phyloP scores from a whole-genome alignment of 768 basidiomycete species.

The Amanita molliuscula region DNA sequence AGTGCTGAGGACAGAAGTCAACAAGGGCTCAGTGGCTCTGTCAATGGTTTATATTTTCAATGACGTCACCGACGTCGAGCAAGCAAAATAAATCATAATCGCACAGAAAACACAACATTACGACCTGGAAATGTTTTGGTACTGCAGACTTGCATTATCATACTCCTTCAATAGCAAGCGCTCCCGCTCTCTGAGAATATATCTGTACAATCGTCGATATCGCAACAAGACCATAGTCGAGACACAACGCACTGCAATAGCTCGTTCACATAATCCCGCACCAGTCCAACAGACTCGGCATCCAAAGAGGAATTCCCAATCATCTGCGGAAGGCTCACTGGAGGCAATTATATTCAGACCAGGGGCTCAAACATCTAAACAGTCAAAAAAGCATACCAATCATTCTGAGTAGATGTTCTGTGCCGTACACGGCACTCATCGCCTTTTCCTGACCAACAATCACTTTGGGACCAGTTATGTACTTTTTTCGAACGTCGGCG shows the following conservation, averaged over 20 bases:
- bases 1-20: constrained; percentile 37
- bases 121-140: constrained; percentile 76
- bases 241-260: constrained; percentile 52
- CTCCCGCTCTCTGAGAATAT: constrained; percentile 67
- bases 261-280: constrained; percentile 87
- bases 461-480: constrained; percentile 66
- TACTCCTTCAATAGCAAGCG: constrained; percentile 72
- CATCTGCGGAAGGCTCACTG: constrained; percentile 90
- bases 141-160: constrained; percentile 62
- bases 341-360: not conserved
- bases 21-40: not conserved
- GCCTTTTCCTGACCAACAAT: constrained; percentile 63
- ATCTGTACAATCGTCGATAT: constrained; percentile 31
- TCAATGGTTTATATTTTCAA: not conserved
- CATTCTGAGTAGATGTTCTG: constrained; percentile 88
- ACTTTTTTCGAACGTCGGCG: constrained; percentile 60
- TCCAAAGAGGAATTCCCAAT: constrained; percentile 88
- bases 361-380: constrained; percentile 3
- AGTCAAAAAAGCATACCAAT: constrained; percentile 44
- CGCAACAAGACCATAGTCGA: not conserved
- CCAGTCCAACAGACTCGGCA: constrained; percentile 67
- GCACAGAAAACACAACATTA: constrained; percentile 20
- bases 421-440: constrained; percentile 89
- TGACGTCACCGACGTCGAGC: constrained; percentile 1
- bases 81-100: constrained; percentile 4